Evolutionary conservation across 768 basidiomycete genomes (phyloP).

Genomic region (Lyophyllum decastes): DNA sequence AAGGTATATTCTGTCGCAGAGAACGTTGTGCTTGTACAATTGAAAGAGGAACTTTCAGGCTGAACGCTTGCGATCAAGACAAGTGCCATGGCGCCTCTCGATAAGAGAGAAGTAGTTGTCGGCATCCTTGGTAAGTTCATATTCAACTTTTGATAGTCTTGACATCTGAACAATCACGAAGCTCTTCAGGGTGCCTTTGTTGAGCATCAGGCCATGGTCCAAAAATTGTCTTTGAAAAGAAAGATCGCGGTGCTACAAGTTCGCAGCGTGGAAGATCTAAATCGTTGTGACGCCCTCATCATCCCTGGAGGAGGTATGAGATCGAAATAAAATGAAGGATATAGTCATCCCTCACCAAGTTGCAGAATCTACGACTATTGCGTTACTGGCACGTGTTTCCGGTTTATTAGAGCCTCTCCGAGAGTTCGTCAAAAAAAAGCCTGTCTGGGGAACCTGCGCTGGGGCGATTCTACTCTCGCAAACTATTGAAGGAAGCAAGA

Average conservation of each 20-base stretch:
- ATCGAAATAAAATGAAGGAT: background rate
- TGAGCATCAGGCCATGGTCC: conserved; percentile 78
- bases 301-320: conserved; percentile 87
- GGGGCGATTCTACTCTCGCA: conserved; percentile 89
- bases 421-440: conserved; percentile 68
- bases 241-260: conserved; percentile 59
- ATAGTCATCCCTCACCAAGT: background rate
- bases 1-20: background rate
- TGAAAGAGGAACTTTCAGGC: background rate
- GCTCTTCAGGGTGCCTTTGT: conserved; percentile 93
- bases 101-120: conserved; percentile 28
- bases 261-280: conserved; percentile 74
- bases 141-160: background rate
- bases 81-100: conserved; percentile 9
- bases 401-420: conserved; percentile 82
- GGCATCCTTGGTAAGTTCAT: conserved; percentile 52
- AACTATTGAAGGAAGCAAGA: conserved; percentile 73
- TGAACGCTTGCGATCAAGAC: background rate
- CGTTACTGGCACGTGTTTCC: conserved; percentile 66
- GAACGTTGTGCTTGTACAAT: background rate
- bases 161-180: conserved; percentile 27
- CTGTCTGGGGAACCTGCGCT: conserved; percentile 95
- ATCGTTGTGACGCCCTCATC: conserved; percentile 78
- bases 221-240: conserved; percentile 50
- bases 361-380: conserved; percentile 91